A percentile compares a stretch with the other conserved stretches of the same genome.
These are phyloP conservation scores for Ustilago nuda DNA, from an alignment of 1,284 basidiomycete species.

Conservation along the genomic window DNA sequence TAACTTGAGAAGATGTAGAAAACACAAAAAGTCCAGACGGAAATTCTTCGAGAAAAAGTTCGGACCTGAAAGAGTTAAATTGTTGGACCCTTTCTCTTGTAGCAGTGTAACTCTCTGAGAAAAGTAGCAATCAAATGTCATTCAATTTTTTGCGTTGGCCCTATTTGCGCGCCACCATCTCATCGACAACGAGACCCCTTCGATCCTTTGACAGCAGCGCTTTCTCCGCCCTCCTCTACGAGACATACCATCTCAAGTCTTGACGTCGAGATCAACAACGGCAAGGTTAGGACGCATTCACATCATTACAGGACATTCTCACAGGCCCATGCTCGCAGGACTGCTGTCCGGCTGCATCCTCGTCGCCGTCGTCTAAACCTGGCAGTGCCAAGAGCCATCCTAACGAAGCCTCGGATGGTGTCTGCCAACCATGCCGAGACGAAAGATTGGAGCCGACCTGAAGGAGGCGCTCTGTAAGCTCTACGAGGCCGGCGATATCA, in stretches of 20 bases:
- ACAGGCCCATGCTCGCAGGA: neutral
- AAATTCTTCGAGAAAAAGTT: slow-evolving; percentile 19
- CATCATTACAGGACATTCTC: too few species aligned
- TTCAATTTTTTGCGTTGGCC: slow-evolving; percentile 35
- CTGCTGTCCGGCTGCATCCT: neutral
- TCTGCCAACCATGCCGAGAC: slow-evolving; percentile 32
- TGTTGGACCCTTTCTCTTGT: slow-evolving; percentile 1
- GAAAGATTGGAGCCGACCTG: slow-evolving; percentile 55
- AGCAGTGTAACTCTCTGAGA: neutral
- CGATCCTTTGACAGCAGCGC: slow-evolving; percentile 34
- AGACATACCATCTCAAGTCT: neutral
- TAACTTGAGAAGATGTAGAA: slow-evolving; percentile 1
- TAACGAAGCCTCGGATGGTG: neutral
- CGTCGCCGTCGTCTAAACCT: neutral
- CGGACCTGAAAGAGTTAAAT: slow-evolving; percentile 22
- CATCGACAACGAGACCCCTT: slow-evolving; percentile 37
- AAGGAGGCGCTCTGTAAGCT: slow-evolving; percentile 56
- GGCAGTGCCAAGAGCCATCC: neutral
- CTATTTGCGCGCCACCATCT: slow-evolving; percentile 19
- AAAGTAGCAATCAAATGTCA: slow-evolving; percentile 52
- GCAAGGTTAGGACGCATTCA: neutral
- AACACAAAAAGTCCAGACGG: neutral
- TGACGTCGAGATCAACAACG: neutral
- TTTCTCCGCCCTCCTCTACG: neutral
- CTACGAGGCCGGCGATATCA: slow-evolving; percentile 53